These are phyloP conservation scores for Brassica carinata DNA, from an alignment of 345 rosid species.

Conservation along the genomic window DNA sequence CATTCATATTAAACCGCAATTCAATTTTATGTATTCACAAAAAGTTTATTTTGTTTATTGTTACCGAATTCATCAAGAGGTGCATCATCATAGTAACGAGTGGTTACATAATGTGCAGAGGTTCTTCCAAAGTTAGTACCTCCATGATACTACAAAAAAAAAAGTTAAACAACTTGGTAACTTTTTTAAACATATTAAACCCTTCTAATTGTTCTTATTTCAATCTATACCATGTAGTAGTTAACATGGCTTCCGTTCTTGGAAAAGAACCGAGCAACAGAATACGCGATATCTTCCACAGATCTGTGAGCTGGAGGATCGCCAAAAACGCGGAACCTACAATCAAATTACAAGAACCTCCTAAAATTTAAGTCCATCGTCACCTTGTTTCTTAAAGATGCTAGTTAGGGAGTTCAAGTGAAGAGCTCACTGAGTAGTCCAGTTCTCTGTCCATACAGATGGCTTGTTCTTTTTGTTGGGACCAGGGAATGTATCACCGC, in stretches of 20 bases:
- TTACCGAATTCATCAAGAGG: slow-evolving; percentile 94
- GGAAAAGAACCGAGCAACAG: slow-evolving; percentile 79
- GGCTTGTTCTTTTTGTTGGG: slow-evolving; percentile 86
- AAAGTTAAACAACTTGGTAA: neutral
- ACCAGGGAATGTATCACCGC: slow-evolving; percentile 92
- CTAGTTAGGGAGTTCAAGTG: neutral
- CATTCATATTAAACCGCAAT: neutral
- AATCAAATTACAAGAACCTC: slow-evolving; percentile 25
- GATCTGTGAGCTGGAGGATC: slow-evolving; percentile 58
- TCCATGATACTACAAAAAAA: slow-evolving; percentile 71
- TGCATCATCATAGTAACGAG: slow-evolving; percentile 95
- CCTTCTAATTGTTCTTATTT: neutral
- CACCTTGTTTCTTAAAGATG: slow-evolving; percentile 1
- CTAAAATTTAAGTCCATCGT: neutral
- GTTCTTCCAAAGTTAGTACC: slow-evolving; percentile 94
- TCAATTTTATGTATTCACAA: neutral
- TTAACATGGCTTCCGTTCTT: slow-evolving; percentile 81
- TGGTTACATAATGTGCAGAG: slow-evolving; percentile 71
- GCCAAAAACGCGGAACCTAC: slow-evolving; percentile 67
- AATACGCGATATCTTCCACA: slow-evolving; percentile 76
- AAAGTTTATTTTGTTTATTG: neutral
- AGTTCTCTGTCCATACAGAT: slow-evolving; percentile 89
- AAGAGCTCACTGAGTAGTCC: slow-evolving; percentile 87
- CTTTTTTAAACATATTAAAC: neutral
- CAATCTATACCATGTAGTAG: slow-evolving; percentile 79